These are phyloP conservation scores for Clathrospora elynae DNA, from an alignment of 2,329 filamentous ascomycete species.

Conservation along the genomic window DNA sequence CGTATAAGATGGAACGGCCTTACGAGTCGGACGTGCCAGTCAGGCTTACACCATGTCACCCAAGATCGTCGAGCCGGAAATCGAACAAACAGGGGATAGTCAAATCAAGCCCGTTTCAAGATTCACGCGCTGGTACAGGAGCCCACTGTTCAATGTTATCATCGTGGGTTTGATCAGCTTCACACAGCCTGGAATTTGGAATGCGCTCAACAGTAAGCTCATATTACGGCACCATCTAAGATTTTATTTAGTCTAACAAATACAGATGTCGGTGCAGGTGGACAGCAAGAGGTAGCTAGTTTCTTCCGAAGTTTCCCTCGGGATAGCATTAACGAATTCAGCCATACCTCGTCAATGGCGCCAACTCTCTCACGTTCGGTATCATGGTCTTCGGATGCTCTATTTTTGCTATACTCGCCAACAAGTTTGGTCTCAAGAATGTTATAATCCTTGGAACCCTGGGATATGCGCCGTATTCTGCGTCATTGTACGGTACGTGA, in stretches of 20 bases:
- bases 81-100: slow-evolving; percentile 8
- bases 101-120: slow-evolving; percentile 21
- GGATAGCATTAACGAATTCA: too few relatives aligned
- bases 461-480: slow-evolving; percentile 41
- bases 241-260: slow-evolving; percentile 13
- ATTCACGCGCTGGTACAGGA: slow-evolving; percentile 48
- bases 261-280: slow-evolving; percentile 36
- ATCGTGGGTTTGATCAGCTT: slow-evolving; percentile 54
- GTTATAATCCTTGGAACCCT: slow-evolving; percentile 39
- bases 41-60: slow-evolving; percentile 11
- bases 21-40: too few relatives aligned
- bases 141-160: slow-evolving; percentile 56
- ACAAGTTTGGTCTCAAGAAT: slow-evolving; percentile 46
- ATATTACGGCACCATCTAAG: not conserved
- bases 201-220: slow-evolving; percentile 51
- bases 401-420: slow-evolving; percentile 32
- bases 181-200: slow-evolving; percentile 57
- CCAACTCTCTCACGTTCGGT: slow-evolving; percentile 53
- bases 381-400: slow-evolving; percentile 50
- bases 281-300: slow-evolving; percentile 39
- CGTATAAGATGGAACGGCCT: slow-evolving; percentile 1
- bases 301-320: too few relatives aligned
- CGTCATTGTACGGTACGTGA: slow-evolving; percentile 16
- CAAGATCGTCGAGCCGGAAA: slow-evolving; percentile 23
- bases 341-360: slow-evolving; percentile 50